Conservation (phyloP, 1,139 yeast genomes). For the Yamadazyma membranifaciens region DNA sequence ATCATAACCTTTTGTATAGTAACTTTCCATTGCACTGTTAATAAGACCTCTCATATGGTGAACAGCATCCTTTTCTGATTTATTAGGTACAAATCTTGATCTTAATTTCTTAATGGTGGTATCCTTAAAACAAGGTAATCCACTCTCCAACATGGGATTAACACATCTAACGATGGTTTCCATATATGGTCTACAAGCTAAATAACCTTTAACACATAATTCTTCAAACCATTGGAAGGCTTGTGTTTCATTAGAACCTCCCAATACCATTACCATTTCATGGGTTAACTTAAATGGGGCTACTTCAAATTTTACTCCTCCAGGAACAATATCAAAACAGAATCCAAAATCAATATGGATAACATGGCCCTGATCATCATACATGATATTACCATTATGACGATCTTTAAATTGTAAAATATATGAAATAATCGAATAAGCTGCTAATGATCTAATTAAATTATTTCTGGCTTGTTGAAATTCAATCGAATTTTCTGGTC, state of each 20-base stretch:
- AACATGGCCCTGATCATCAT: conserved; percentile 92
- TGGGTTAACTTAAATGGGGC: conserved; percentile 96
- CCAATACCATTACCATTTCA: conserved; percentile 95
- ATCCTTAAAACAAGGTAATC: conserved; percentile 91
- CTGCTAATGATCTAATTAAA: conserved; percentile 91
- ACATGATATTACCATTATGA: conserved; percentile 98
- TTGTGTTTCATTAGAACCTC: conserved; percentile 81
- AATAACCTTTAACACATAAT: conserved; percentile 86
- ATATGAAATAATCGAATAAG: conserved; percentile 91
- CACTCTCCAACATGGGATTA: conserved; percentile 90
- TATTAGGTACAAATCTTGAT: conserved; percentile 75
- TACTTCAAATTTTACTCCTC: conserved; percentile 96
- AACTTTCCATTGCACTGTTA: conserved; percentile 78
- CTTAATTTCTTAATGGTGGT: conserved; percentile 77
- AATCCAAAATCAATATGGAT: conserved; percentile 97
- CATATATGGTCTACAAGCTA: conserved; percentile 87
- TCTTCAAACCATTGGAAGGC: conserved; percentile 95
- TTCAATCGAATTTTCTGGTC: conserved; percentile 86
- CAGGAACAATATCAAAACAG: conserved; percentile 98
- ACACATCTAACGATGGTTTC: conserved; percentile 85
- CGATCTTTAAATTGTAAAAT: conserved; percentile 94
- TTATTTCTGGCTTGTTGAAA: conserved; percentile 91
- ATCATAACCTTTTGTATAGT: conserved; percentile 92
- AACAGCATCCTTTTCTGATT: conserved; percentile 85
- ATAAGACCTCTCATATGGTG: conserved; percentile 72